These are phyloP conservation scores for Mycothermus thermophilus DNA, from an alignment of 495 filamentous ascomycete genomes.

Conservation along the genomic window DNA sequence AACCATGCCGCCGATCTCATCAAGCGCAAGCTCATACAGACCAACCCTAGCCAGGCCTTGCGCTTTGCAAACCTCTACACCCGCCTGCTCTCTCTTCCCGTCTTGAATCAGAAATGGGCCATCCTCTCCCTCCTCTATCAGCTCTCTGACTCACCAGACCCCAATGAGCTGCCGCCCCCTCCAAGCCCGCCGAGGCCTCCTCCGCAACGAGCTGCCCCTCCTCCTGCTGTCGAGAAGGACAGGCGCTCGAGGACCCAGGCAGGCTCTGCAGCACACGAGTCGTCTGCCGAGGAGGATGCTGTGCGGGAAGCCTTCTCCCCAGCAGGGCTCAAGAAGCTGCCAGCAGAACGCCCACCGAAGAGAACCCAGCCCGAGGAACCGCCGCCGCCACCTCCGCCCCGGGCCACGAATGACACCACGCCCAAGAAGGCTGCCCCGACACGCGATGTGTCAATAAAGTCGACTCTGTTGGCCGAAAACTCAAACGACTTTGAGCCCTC, in stretches of 20 bases:
- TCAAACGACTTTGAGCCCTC: constrained; percentile 37
- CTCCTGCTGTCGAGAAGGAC: constrained; percentile 10
- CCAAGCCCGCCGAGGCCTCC: constrained; percentile 17
- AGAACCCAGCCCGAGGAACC: constrained; percentile 12
- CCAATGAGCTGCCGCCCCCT: constrained; percentile 26
- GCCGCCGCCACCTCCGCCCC: constrained; percentile 4
- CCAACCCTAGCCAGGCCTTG: constrained; percentile 69
- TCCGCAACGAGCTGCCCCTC: constrained; percentile 5
- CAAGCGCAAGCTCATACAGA: constrained; percentile 68
- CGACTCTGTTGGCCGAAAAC: constrained; percentile 36
- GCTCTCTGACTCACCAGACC: constrained; percentile 50
- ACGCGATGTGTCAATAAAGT: constrained; percentile 37
- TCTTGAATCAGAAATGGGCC: constrained; percentile 90
- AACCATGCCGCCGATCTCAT: constrained; percentile 89
- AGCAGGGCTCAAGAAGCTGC: constrained; percentile 35
- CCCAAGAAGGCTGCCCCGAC: constrained; percentile 10
- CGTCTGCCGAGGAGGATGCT: constrained; percentile 27
- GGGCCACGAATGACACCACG: constrained; percentile 4
- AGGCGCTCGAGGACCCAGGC: constrained; percentile 13
- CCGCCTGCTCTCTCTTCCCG: constrained; percentile 71
- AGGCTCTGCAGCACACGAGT: constrained; percentile 11
- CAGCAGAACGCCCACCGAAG: constrained; percentile 14
- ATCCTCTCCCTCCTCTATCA: constrained; percentile 83
- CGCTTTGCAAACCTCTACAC: constrained; percentile 82
- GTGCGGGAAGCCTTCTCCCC: constrained; percentile 43